Evolutionary conservation across 2,329 filamentous ascomycete species (phyloP).

Genomic region (Berkeleyomyces basicola): DNA sequence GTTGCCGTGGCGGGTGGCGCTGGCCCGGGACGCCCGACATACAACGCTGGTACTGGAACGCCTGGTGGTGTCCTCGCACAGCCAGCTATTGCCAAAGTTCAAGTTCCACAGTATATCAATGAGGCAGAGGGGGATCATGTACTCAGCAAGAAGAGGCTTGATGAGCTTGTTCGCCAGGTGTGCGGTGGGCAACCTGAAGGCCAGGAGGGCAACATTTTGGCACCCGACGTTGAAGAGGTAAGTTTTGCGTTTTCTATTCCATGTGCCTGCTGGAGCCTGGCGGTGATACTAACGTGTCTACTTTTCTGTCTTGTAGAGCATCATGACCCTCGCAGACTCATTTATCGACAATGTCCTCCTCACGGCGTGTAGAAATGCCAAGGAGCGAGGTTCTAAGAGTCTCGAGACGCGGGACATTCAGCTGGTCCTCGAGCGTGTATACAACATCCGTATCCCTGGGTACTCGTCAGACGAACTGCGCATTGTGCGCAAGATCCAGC

Average conservation of each 20-base stretch:
- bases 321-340: slow-evolving; percentile 78
- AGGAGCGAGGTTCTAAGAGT: slow-evolving; percentile 77
- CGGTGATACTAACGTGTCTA: neutral
- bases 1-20: slow-evolving; percentile 51
- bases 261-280: neutral
- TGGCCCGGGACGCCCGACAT: slow-evolving; percentile 58
- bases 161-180: slow-evolving; percentile 87
- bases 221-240: slow-evolving; percentile 93
- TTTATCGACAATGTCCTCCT: slow-evolving; percentile 88
- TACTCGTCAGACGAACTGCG: slow-evolving; percentile 89
- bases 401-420: slow-evolving; percentile 81
- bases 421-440: slow-evolving; percentile 65
- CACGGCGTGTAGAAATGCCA: slow-evolving; percentile 76
- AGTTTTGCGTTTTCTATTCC: slow-evolving; percentile 17
- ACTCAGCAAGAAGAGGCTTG: slow-evolving; percentile 93
- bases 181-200: slow-evolving; percentile 61
- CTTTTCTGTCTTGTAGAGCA: slow-evolving; percentile 37
- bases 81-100: slow-evolving; percentile 66
- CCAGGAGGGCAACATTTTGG: slow-evolving; percentile 60
- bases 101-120: slow-evolving; percentile 67
- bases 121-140: slow-evolving; percentile 87
- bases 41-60: slow-evolving; percentile 60
- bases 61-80: slow-evolving; percentile 74
- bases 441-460: slow-evolving; percentile 84
- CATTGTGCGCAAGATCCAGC: slow-evolving; percentile 85